Percentiles rank a stretch among this genome's conserved stretches.
phyloP scores from a whole-genome alignment of 371 early-diverging fungal species.

The Cokeromyces recurvatus region DNA sequence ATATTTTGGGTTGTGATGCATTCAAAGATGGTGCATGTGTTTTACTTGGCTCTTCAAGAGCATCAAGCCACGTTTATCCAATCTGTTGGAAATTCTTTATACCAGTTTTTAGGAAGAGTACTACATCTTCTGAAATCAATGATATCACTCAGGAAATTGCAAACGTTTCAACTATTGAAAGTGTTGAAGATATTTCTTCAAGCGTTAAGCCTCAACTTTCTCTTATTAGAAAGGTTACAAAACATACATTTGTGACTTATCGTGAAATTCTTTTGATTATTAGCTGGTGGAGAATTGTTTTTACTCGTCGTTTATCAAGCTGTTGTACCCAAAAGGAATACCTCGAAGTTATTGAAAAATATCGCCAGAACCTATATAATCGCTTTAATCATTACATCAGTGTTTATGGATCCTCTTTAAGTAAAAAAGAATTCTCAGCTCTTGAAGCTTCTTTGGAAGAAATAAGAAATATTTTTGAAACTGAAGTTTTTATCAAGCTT shows the following conservation, averaged over 20 bases:
- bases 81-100: slow-evolving; percentile 38
- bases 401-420: slow-evolving; percentile 10
- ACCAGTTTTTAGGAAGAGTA: slow-evolving; percentile 36
- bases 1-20: slow-evolving; percentile 18
- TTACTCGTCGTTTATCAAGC: slow-evolving; percentile 14
- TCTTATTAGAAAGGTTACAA: slow-evolving; percentile 6
- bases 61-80: slow-evolving; percentile 1
- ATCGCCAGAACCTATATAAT: slow-evolving; percentile 14
- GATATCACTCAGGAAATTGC: slow-evolving; percentile 19
- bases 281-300: slow-evolving; percentile 22
- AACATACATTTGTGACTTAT: slow-evolving; percentile 5
- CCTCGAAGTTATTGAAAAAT: slow-evolving; percentile 19
- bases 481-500: slow-evolving; percentile 9
- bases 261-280: slow-evolving; percentile 16
- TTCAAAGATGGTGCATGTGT: slow-evolving; percentile 15
- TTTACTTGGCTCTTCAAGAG: slow-evolving; percentile 2
- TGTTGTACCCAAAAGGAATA: slow-evolving; percentile 24
- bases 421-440: neutral
- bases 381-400: slow-evolving; percentile 16
- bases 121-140: neutral
- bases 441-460: slow-evolving; percentile 13
- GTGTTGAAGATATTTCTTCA: slow-evolving; percentile 15
- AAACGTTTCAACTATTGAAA: slow-evolving; percentile 18
- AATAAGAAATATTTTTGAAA: slow-evolving; percentile 8
- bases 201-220: slow-evolving; percentile 3